Percentiles rank a stretch among this genome's conserved stretches.
These are phyloP conservation scores for Eimeria brunetti DNA, from an alignment of 169 alveolate genomes.

Conservation along the genomic window DNA sequence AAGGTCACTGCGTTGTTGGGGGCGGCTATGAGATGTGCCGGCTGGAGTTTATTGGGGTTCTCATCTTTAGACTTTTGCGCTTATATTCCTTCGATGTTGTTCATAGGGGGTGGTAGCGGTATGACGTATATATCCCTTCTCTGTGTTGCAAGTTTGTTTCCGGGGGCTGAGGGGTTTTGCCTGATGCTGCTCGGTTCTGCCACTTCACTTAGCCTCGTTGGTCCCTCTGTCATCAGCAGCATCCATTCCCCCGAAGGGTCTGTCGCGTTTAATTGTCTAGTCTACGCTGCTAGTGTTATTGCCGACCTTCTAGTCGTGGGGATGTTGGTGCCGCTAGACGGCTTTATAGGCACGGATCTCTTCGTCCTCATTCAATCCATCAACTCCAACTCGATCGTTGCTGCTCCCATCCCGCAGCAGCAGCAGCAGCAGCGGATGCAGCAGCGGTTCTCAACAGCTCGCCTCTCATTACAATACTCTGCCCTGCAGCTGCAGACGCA, in stretches of 20 bases:
- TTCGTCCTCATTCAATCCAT: slow-evolving; percentile 3
- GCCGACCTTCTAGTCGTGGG: neutral
- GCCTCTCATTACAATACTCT: neutral
- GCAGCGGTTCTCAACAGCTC: neutral
- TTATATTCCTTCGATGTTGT: neutral
- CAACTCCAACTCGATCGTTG: neutral
- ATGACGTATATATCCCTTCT: slow-evolving; percentile 33
- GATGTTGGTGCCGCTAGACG: slow-evolving; percentile 20
- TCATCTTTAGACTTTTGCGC: neutral
- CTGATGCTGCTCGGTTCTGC: slow-evolving; percentile 76
- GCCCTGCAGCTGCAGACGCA: neutral
- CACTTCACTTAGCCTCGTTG: slow-evolving; percentile 51
- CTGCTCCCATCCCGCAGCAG: neutral
- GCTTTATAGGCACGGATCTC: slow-evolving; percentile 33
- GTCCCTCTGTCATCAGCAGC: slow-evolving; percentile 24
- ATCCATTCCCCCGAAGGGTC: neutral
- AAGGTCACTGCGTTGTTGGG: slow-evolving; percentile 83
- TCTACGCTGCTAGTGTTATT: slow-evolving; percentile 15
- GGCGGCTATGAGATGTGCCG: slow-evolving; percentile 75
- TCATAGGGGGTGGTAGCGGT: slow-evolving; percentile 73
- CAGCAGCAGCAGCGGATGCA: slow-evolving; percentile 7
- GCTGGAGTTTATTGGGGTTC: slow-evolving; percentile 80
- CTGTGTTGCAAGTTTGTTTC: slow-evolving; percentile 40
- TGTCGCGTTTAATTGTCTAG: neutral
- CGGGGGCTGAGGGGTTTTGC: slow-evolving; percentile 49